Evolutionary conservation across 2,329 filamentous ascomycete genomes (phyloP), one percentile per base, ranked within the genome.

Genomic region (Hortaea sp.): DNA sequence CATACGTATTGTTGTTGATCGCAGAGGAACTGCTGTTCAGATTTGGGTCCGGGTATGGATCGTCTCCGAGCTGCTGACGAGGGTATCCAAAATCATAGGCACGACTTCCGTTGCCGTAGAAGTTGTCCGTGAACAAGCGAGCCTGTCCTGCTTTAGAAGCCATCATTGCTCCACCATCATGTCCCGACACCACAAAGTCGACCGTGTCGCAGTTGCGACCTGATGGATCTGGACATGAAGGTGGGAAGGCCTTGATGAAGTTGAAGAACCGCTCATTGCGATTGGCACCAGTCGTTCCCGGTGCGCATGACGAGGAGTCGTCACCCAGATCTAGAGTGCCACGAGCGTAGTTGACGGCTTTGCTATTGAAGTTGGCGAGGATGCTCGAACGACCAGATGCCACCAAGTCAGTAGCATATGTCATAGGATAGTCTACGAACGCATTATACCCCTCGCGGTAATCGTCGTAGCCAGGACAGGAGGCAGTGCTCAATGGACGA

Each of bases 211-310:
- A 64, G 38, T 60, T 57, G n/a, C 49, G 49, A 7, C 48, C 50
- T 0, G 43, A 30, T 6, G 61, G 52, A 35, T 54, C 50, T 3
- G 50, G n/a, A 45, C 63, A 64, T n/a, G 51, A 52, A 3, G 56
- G 45, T 11, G 62, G 60, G 47, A 66, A 65, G 6, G 53, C 55
- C 39, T 62, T 58, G 57, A 66, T 63, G 51, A 64, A 65, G 53
- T 66, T 62, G 58, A 66, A 65, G 54, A 67, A 66, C 5, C 64
- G 62, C 53, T 67, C 64, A 42, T 66, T 61, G 5, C 64, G 58
- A 32, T 67, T 61, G 7, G 45, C 44, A 9, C 64, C 64, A 6
- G 62, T 60, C 1, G 62, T 61, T 7, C 34, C 42, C 2, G 64
- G 63, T 3, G 55, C 62, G 45, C 64, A 67, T 10, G 31, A 48